A percentile compares a stretch with the other conserved stretches of the same genome.
These are phyloP conservation scores for Pseudonitzschia pungens DNA, from an alignment of 108 stramenopile species.

Conservation along the genomic window DNA sequence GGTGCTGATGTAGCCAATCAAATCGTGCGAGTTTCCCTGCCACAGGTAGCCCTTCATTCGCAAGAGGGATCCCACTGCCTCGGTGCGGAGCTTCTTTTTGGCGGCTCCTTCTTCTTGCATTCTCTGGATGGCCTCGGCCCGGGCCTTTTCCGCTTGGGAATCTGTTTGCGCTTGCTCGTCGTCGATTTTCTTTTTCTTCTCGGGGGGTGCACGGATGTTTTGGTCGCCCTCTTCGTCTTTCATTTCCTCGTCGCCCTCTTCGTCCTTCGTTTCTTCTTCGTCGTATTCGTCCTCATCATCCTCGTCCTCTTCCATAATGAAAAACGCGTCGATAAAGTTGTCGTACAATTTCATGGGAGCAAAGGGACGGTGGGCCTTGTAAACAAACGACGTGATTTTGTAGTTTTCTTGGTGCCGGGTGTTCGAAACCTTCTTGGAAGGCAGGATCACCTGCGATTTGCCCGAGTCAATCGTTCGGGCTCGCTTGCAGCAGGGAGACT, in stretches of 20 bases:
- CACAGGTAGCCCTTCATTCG: slow-evolving; percentile 92
- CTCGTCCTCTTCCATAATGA: slow-evolving; percentile 12
- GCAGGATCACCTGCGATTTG: slow-evolving; percentile 1
- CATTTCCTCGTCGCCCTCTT: slow-evolving; percentile 35
- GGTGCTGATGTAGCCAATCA: slow-evolving; percentile 1
- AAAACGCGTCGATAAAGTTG: slow-evolving; percentile 1
- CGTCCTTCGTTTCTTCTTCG: slow-evolving; percentile 20
- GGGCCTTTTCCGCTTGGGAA: slow-evolving; percentile 43
- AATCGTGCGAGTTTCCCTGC: slow-evolving; percentile 72
- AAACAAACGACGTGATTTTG: slow-evolving; percentile 90
- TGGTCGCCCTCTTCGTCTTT: slow-evolving; percentile 42
- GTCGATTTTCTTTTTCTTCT: slow-evolving; percentile 24
- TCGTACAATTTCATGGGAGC: slow-evolving; percentile 52
- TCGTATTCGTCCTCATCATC: slow-evolving; percentile 26
- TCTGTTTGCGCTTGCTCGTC: slow-evolving; percentile 43
- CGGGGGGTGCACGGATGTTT: slow-evolving; percentile 16
- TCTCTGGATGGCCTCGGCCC: slow-evolving; percentile 22
- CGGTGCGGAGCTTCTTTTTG: slow-evolving; percentile 43
- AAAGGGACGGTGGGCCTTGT: slow-evolving; percentile 86
- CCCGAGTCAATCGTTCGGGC: slow-evolving; percentile 43
- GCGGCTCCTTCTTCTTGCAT: slow-evolving; percentile 28
- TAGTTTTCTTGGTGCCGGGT: slow-evolving; percentile 36
- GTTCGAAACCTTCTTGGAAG: background rate
- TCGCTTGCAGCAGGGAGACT: slow-evolving; percentile 48
- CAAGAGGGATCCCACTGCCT: slow-evolving; percentile 10